Percentiles rank a stretch among this genome's conserved stretches.
phyloP scores from a whole-genome alignment of 352 stramenopile species.

The Phytophthora boehmeriae region DNA sequence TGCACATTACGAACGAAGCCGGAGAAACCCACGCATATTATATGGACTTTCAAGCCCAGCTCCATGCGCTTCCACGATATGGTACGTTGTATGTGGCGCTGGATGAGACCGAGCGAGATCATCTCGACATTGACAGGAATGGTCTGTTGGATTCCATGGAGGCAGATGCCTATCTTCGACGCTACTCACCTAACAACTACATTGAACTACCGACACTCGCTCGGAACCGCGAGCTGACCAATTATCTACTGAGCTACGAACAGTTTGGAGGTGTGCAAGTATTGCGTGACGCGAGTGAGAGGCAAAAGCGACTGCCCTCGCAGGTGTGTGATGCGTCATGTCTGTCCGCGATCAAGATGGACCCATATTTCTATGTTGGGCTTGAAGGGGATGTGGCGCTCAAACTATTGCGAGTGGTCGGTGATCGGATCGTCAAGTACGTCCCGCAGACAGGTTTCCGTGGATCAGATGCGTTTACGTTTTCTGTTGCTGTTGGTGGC shows the following conservation, averaged over 20 bases:
- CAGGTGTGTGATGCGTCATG: slow-evolving; percentile 54
- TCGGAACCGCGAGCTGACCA: slow-evolving; percentile 47
- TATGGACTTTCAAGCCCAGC: slow-evolving; percentile 66
- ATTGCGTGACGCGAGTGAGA: slow-evolving; percentile 51
- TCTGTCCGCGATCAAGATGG: slow-evolving; percentile 44
- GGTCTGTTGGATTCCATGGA: slow-evolving; percentile 61
- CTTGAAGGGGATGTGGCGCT: slow-evolving; percentile 52
- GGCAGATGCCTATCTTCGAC: slow-evolving; percentile 52
- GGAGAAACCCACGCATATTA: slow-evolving; percentile 59
- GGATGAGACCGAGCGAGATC: slow-evolving; percentile 60
- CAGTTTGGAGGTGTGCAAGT: slow-evolving; percentile 52
- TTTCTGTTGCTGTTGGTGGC: slow-evolving; percentile 48
- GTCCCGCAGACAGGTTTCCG: slow-evolving; percentile 54
- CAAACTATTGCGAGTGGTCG: slow-evolving; percentile 48
- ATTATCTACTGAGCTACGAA: slow-evolving; percentile 58
- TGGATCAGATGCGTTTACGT: slow-evolving; percentile 66
- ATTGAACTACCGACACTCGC: slow-evolving; percentile 37
- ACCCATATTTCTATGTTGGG: slow-evolving; percentile 64
- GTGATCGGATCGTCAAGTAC: slow-evolving; percentile 62
- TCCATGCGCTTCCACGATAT: slow-evolving; percentile 74
- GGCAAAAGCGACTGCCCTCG: slow-evolving; percentile 58
- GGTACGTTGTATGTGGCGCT: slow-evolving; percentile 64
- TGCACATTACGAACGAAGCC: slow-evolving; percentile 69
- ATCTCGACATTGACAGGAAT: slow-evolving; percentile 70
- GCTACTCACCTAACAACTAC: slow-evolving; percentile 59